Conservation (phyloP, 2,329 filamentous ascomycete genomes). For the Chaetothyriales sp. region DNA sequence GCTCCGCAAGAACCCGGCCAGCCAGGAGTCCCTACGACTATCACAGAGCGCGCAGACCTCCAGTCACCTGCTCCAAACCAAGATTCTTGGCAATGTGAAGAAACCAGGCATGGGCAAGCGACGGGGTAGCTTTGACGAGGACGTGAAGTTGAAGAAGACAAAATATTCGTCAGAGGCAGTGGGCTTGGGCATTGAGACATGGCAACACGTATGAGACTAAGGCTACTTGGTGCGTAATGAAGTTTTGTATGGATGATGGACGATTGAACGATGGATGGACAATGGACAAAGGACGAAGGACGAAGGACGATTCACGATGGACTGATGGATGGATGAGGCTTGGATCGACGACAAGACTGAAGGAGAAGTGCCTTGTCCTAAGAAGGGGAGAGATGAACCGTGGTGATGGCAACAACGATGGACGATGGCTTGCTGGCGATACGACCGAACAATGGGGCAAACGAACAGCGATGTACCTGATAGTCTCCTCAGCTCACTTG, state of each 20-base stretch:
- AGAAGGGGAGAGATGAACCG: background rate
- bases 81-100: conserved; percentile 46
- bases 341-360: no score
- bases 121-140: conserved; percentile 25
- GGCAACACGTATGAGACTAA: conserved; percentile 11
- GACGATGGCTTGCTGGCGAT: background rate
- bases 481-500: background rate
- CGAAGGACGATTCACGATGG: background rate
- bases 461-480: background rate
- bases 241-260: background rate
- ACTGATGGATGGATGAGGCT: background rate
- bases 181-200: conserved; percentile 41
- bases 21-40: conserved; percentile 23
- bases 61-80: conserved; percentile 42
- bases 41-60: conserved; percentile 27
- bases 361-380: no score
- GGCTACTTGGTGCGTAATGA: background rate
- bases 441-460: background rate
- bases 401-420: background rate
- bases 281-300: no score
- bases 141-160: conserved; percentile 33
- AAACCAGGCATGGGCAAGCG: conserved; percentile 36
- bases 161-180: conserved; percentile 35
- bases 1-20: conserved; percentile 43
- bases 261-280: background rate